phyloP scores from a whole-genome alignment of 2,329 filamentous ascomycete species.

The Fusarium pseudograminearum region DNA sequence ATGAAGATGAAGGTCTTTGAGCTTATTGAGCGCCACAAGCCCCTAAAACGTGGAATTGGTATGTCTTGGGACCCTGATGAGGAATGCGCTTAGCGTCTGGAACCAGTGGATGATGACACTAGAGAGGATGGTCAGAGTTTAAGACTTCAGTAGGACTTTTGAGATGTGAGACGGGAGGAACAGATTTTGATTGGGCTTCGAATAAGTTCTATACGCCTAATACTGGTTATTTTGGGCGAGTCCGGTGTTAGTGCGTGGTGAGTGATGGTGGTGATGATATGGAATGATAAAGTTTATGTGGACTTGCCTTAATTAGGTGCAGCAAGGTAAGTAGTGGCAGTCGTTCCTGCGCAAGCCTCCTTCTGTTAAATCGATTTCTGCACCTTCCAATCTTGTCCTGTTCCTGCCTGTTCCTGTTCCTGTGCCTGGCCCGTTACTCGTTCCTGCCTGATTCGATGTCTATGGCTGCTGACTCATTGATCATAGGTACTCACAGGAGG shows the following conservation, averaged over 20 bases:
- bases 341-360: slow-evolving; percentile 40
- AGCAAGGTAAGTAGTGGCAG: background rate
- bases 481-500: background rate
- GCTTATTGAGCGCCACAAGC: slow-evolving; percentile 22
- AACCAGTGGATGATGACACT: slow-evolving; percentile 11
- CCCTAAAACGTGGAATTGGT: slow-evolving; percentile 38
- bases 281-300: slow-evolving; percentile 2
- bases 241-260: background rate
- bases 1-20: background rate
- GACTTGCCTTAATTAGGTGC: background rate
- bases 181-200: background rate
- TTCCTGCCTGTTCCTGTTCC: background rate
- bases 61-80: slow-evolving; percentile 29
- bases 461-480: background rate
- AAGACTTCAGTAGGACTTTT: slow-evolving; percentile 7
- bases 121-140: slow-evolving; percentile 8
- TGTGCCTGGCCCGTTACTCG: background rate
- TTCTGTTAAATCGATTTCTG: slow-evolving; percentile 16
- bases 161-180: background rate
- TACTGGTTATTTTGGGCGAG: slow-evolving; percentile 5
- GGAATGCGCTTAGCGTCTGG: slow-evolving; percentile 40
- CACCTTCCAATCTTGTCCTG: slow-evolving; percentile 11
- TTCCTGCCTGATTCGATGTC: background rate
- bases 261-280: background rate
- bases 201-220: background rate